phyloP scores from a whole-genome alignment of 441 rosid genomes.

The Erodium moschatum region DNA sequence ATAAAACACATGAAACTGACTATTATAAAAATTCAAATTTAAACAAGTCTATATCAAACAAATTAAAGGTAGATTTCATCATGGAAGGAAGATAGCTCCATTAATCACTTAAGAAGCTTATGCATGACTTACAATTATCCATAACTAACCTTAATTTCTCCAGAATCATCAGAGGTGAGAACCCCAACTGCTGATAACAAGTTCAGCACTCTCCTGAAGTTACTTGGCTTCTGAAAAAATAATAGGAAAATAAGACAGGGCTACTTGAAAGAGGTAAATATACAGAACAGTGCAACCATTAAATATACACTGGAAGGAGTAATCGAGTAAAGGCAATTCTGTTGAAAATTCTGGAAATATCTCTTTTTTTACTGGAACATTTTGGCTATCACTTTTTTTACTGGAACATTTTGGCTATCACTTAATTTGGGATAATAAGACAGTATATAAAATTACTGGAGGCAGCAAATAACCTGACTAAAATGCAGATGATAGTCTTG shows the following conservation, averaged over 20 bases:
- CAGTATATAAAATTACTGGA: conserved; percentile 5
- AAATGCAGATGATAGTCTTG: conserved; percentile 86
- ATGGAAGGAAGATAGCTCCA: conserved; percentile 11
- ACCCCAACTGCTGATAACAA: conserved; percentile 61
- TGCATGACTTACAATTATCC: conserved; percentile 13
- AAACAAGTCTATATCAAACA: neutral
- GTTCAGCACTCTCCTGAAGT: conserved; percentile 51
- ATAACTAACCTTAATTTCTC: conserved; percentile 53
- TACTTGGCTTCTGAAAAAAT: conserved; percentile 46
- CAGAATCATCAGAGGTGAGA: conserved; percentile 36
- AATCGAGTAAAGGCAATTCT: neutral
- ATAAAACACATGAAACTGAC: neutral
- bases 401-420: conserved; percentile 17
- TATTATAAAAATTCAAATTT: neutral
- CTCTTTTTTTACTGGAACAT: conserved; percentile 18
- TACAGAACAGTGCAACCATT: conserved; percentile 8
- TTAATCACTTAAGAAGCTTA: conserved; percentile 12
- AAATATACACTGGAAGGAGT: conserved; percentile 8
- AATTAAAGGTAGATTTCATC: conserved; percentile 1
- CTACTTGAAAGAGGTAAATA: conserved; percentile 10
- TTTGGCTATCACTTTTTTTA: conserved; percentile 13
- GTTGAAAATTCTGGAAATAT: conserved; percentile 15
- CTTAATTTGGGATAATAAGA: conserved; percentile 13
- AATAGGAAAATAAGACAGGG: conserved; percentile 17
- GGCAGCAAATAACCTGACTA: conserved; percentile 48